phyloP scores from a whole-genome alignment of 2,329 filamentous ascomycete genomes.

The Trematosphaeria pertusa region DNA sequence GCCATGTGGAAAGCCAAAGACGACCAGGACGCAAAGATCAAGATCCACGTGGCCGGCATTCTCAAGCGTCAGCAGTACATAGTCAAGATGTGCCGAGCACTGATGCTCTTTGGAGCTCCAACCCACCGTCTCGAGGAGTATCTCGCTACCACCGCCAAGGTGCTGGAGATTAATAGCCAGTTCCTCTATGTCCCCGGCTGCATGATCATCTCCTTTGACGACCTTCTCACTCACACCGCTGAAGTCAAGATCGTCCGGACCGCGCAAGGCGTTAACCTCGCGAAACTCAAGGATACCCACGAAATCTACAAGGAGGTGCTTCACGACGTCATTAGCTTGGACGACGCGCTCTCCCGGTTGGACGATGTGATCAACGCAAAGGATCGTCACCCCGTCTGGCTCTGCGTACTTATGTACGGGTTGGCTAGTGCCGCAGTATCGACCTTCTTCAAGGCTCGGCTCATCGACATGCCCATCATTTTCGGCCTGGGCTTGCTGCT shows the following conservation, averaged over 20 bases:
- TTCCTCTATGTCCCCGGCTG: conserved; percentile 89
- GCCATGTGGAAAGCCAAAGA: conserved; percentile 38
- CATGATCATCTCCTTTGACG: conserved; percentile 91
- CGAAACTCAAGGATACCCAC: conserved; percentile 75
- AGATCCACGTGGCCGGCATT: conserved; percentile 69
- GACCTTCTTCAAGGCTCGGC: conserved; percentile 77
- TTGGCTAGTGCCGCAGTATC: conserved; percentile 77
- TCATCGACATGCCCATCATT: conserved; percentile 79
- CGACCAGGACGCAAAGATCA: conserved; percentile 63
- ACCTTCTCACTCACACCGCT: conserved; percentile 73
- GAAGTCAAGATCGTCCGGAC: conserved; percentile 78
- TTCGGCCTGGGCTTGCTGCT: conserved; percentile 77
- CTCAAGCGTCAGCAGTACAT: conserved; percentile 83
- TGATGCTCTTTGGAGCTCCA: conserved; percentile 90
- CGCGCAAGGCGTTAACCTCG: conserved; percentile 73
- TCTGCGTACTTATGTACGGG: conserved; percentile 71
- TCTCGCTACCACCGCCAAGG: conserved; percentile 82
- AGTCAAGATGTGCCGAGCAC: conserved; percentile 80
- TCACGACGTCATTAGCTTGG: conserved; percentile 73
- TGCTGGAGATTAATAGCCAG: conserved; percentile 84
- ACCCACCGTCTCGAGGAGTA: conserved; percentile 92
- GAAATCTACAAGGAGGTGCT: conserved; percentile 81
- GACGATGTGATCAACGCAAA: conserved; percentile 66
- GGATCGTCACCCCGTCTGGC: conserved; percentile 58
- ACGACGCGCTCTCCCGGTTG: conserved; percentile 70